Conservation (phyloP, 305 asterid species). For the Fraxinus ornus region DNA sequence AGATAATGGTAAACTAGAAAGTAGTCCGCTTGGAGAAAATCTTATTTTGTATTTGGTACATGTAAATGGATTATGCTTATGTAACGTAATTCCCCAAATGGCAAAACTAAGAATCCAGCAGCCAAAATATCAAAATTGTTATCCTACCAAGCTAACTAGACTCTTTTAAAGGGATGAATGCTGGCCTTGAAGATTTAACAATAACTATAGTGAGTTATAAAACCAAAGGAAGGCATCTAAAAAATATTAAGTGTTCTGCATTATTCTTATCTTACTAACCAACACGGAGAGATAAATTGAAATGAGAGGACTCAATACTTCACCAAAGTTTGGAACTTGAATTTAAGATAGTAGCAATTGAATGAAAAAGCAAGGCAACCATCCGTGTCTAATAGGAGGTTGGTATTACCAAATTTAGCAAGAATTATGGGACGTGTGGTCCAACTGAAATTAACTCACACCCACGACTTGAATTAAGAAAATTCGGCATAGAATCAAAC, state of each 20-base stretch:
- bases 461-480: background rate
- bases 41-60: background rate
- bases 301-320: background rate
- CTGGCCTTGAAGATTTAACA: background rate
- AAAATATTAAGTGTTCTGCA: background rate
- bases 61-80: background rate
- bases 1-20: background rate
- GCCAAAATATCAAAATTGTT: background rate
- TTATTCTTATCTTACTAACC: background rate
- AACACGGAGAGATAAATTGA: background rate
- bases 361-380: background rate
- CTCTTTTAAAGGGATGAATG: background rate
- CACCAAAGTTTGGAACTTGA: background rate
- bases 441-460: background rate
- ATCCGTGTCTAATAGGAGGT: background rate
- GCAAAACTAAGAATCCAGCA: background rate
- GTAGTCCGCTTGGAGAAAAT: background rate
- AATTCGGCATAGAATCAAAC: slow-evolving; percentile 8
- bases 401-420: background rate
- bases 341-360: background rate
- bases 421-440: background rate
- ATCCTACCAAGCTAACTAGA: background rate
- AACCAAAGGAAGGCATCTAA: background rate
- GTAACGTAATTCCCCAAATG: background rate
- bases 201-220: background rate